These are phyloP conservation scores for Smallanthus sonchifolius DNA, from an alignment of 129 eudicot genomes.

Conservation along the genomic window DNA sequence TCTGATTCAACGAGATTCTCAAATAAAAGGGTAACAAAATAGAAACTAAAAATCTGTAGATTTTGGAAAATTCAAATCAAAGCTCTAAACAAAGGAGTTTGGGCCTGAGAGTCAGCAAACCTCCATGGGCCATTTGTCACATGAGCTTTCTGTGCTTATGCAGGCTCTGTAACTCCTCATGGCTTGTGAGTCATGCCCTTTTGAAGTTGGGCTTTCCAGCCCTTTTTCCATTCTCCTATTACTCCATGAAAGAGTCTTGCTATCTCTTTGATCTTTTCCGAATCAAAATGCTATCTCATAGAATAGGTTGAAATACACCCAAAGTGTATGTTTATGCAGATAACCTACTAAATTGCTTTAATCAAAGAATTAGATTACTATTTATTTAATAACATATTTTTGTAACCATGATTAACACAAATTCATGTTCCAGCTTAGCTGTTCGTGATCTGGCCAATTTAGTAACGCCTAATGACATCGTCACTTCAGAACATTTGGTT, in stretches of 20 bases:
- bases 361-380: neutral
- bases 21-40: neutral
- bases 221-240: neutral
- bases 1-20: neutral
- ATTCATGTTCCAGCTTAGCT: constrained; percentile 55
- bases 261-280: neutral
- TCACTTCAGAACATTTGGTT: constrained; percentile 66
- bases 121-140: neutral
- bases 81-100: neutral
- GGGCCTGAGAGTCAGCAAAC: neutral
- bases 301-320: neutral
- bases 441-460: constrained; percentile 80
- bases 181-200: neutral
- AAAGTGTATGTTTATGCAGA: neutral
- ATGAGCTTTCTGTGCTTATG: neutral
- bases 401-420: neutral
- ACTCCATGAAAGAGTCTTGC: neutral
- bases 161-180: neutral
- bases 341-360: neutral
- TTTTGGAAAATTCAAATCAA: neutral
- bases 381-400: neutral
- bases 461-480: constrained; percentile 63
- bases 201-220: neutral
- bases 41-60: neutral
- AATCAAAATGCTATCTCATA: neutral